These are phyloP conservation scores for Daldinia sp. DNA, from an alignment of 2,329 filamentous ascomycete species.

Conservation along the genomic window DNA sequence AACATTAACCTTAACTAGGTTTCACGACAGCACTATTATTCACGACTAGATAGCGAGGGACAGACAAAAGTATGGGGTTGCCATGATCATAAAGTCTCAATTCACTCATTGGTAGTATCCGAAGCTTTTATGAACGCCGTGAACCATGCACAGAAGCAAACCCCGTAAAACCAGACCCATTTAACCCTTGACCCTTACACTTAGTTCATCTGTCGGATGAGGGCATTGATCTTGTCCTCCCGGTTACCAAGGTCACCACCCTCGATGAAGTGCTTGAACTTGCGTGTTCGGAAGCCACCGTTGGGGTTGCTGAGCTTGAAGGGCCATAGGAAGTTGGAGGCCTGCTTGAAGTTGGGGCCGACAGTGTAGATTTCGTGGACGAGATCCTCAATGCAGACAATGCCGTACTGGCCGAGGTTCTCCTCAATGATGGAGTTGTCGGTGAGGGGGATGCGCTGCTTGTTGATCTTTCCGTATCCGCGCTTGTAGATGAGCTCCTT, in stretches of 20 bases:
- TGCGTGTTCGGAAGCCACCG: slow-evolving; percentile 94
- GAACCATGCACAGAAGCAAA: slow-evolving; percentile 53
- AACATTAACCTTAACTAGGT: neutral
- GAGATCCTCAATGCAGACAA: slow-evolving; percentile 99
- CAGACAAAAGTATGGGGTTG: slow-evolving; percentile 39
- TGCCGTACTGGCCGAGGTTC: slow-evolving; percentile 96
- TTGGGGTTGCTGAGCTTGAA: slow-evolving; percentile 99
- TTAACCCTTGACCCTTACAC: slow-evolving; percentile 45
- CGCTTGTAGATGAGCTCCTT: slow-evolving; percentile 99
- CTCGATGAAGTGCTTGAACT: slow-evolving; percentile 99
- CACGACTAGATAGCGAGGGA: neutral
- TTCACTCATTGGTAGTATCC: slow-evolving; percentile 54
- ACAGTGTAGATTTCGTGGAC: slow-evolving; percentile 99
- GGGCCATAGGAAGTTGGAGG: slow-evolving; percentile 99
- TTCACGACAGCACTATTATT: slow-evolving; percentile 1
- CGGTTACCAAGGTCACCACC: slow-evolving; percentile 99
- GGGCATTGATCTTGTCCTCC: slow-evolving; percentile 96
- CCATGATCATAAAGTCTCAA: slow-evolving; percentile 52
- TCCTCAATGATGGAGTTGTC: slow-evolving; percentile 99
- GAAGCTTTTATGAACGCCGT: slow-evolving; percentile 53
- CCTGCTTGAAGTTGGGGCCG: slow-evolving; percentile 99
- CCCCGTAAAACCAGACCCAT: slow-evolving; percentile 50
- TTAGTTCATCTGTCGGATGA: slow-evolving; percentile 99
- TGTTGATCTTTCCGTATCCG: slow-evolving; percentile 98
- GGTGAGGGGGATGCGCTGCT: slow-evolving; percentile 95